Conservation (phyloP, 805 yeast genomes). For the Hemisphaericaspora nanyangensis region DNA sequence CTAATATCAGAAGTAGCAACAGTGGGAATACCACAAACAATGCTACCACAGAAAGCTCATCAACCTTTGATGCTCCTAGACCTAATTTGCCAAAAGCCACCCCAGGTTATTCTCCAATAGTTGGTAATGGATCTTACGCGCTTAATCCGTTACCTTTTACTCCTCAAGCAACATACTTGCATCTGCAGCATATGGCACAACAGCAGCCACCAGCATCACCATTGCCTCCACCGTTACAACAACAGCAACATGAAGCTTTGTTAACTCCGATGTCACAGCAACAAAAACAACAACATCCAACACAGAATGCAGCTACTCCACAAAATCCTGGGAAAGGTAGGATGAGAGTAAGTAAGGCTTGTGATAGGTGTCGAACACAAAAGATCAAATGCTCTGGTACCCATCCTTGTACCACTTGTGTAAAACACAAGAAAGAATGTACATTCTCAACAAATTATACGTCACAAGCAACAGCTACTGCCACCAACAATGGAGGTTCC, state of each 20-base stretch:
- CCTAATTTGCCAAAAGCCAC: not conserved
- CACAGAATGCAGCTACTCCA: too few relatives aligned
- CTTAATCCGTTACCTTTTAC: not conserved
- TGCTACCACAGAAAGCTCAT: not conserved
- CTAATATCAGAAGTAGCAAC: not conserved
- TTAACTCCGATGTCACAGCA: not conserved
- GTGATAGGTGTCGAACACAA: conserved; percentile 52
- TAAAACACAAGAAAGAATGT: conserved; percentile 33
- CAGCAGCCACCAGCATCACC: not conserved
- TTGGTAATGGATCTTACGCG: not conserved
- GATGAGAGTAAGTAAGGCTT: conserved; percentile 48
- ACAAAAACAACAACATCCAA: not conserved
- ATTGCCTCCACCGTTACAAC: not conserved
- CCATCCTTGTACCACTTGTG: conserved; percentile 48
- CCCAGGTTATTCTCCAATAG: not conserved
- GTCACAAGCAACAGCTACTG: not conserved
- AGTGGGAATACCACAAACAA: not conserved
- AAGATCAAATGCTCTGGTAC: conserved; percentile 58
- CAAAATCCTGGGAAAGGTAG: too few relatives aligned
- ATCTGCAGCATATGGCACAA: not conserved
- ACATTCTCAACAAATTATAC: conserved; percentile 13
- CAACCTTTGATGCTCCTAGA: not conserved
- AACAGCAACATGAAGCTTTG: not conserved
- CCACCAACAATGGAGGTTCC: not conserved
- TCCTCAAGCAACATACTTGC: not conserved